phyloP scores from a whole-genome alignment of 768 basidiomycete genomes.

The Tylopilus subfusipes region DNA sequence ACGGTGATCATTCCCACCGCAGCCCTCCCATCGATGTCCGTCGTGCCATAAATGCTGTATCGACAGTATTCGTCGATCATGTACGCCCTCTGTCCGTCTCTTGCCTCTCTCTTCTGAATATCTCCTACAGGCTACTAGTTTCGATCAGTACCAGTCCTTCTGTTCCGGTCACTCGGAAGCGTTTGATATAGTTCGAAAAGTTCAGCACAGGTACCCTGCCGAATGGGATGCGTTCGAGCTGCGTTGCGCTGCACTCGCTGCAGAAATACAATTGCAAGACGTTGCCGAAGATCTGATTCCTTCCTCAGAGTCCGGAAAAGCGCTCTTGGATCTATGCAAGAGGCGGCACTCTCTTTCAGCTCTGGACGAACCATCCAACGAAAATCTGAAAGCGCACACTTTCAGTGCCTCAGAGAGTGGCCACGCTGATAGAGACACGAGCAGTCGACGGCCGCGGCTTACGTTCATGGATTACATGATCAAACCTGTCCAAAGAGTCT shows the following conservation, averaged over 20 bases:
- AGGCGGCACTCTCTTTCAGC: constrained; percentile 48
- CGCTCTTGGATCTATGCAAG: constrained; percentile 34
- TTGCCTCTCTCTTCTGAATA: neutral
- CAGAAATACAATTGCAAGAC: constrained; percentile 30
- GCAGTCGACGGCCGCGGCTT: constrained; percentile 40
- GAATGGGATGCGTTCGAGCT: constrained; percentile 88
- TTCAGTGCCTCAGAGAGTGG: constrained; percentile 31
- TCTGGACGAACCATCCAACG: constrained; percentile 40
- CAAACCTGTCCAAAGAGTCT: constrained; percentile 94
- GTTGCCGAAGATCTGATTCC: constrained; percentile 2
- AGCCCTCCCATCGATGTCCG: constrained; percentile 41
- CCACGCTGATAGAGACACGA: constrained; percentile 28
- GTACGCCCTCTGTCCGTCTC: constrained; percentile 32
- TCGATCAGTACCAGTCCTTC: constrained; percentile 79
- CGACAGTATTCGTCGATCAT: constrained; percentile 56
- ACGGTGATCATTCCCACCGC: neutral
- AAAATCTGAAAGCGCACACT: constrained; percentile 32
- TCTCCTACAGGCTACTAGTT: constrained; percentile 58
- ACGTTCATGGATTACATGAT: constrained; percentile 87
- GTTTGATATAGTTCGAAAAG: constrained; percentile 64
- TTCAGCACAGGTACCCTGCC: constrained; percentile 54
- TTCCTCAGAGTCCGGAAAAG: constrained; percentile 6
- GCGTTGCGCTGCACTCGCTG: constrained; percentile 58
- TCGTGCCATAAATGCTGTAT: constrained; percentile 36
- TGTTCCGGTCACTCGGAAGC: constrained; percentile 87